Evolutionary conservation across 1,284 basidiomycete genomes (phyloP).

Genomic region (Meira miltonrushii): DNA sequence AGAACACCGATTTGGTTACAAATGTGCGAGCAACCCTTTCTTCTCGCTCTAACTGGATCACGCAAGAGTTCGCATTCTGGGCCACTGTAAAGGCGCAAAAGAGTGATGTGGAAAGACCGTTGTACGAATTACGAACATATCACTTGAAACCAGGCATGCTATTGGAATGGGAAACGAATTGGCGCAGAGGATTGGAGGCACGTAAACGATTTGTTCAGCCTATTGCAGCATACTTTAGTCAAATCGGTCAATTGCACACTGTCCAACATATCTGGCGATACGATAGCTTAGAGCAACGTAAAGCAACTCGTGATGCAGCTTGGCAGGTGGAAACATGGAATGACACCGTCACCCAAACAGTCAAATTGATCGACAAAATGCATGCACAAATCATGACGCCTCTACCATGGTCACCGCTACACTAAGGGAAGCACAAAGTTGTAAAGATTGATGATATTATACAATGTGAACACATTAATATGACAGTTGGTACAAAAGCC

Average conservation of each 20-base stretch:
- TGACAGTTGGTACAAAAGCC: neutral
- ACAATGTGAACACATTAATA: neutral
- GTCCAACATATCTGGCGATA: constrained; percentile 51
- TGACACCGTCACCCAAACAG: constrained; percentile 47
- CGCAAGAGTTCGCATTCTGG: constrained; percentile 51
- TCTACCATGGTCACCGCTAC: constrained; percentile 26
- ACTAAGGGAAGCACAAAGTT: neutral
- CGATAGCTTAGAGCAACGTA: constrained; percentile 44
- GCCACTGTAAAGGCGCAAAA: constrained; percentile 25
- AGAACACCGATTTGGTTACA: constrained; percentile 16
- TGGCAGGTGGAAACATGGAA: constrained; percentile 52
- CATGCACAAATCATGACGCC: constrained; percentile 49
- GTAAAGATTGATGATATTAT: neutral
- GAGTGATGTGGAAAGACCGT: constrained; percentile 16
- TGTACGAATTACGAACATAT: constrained; percentile 46
- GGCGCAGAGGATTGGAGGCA: constrained; percentile 48
- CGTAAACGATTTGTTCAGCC: constrained; percentile 45
- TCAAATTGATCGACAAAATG: constrained; percentile 49
- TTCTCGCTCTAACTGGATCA: constrained; percentile 43
- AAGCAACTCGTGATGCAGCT: constrained; percentile 43
- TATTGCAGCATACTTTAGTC: constrained; percentile 47
- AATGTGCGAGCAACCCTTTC: constrained; percentile 23
- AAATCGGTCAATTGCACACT: constrained; percentile 45
- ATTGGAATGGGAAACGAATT: constrained; percentile 48
- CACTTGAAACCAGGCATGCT: constrained; percentile 45